Evolutionary conservation across 306 rosid species (phyloP), one percentile per base, ranked within the genome.

Genomic region (Clitoria ternatea): DNA sequence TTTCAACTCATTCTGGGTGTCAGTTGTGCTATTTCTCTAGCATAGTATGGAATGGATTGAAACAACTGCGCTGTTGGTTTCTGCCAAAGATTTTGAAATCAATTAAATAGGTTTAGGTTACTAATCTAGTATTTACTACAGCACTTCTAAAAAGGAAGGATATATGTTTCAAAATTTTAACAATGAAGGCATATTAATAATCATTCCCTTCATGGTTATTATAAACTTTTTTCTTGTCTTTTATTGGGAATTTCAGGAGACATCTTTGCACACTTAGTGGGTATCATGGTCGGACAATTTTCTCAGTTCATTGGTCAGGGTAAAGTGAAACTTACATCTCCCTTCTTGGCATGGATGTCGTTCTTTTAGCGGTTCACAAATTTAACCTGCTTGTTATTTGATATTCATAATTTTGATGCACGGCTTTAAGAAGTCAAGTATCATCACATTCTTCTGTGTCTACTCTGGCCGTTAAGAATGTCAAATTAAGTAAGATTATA

Each of bases 231-330:
- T 77, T 64, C 13, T 76, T 72, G 56, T 72, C 80, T 73, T 9
- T 22, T 77, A 19, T 63, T 61, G 61, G 66, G 23, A 56, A 78
- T 80, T 77, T 85, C 91, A 91, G 97, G 97, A 87, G 81, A 61
- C 99, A 94, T 85, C 55, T 76, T 74, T 87, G 96, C 82, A 91
- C 96, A 64, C 91, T 94, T 74, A 39, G 96, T 10, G 99, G 97
- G 68, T 87, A 86, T 84, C 99, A 94, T 79, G 99, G 89, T 56
- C 94, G 99, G 82, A 94, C 99, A 55, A 77, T 94, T 70, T 94
- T 91, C 82, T 91, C 99, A n/a, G 92, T 87, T 73, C 90, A 94
- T 70, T 94, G 99, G 97, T 91, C 96, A 33, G 91, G 99, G 99
- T 94, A 55, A 13, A 74, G 49, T 39, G 39, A 67, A 49, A 43